Evolutionary conservation across 2,329 filamentous ascomycete species (phyloP).

Genomic region (Pseudogymnoascus sp.): DNA sequence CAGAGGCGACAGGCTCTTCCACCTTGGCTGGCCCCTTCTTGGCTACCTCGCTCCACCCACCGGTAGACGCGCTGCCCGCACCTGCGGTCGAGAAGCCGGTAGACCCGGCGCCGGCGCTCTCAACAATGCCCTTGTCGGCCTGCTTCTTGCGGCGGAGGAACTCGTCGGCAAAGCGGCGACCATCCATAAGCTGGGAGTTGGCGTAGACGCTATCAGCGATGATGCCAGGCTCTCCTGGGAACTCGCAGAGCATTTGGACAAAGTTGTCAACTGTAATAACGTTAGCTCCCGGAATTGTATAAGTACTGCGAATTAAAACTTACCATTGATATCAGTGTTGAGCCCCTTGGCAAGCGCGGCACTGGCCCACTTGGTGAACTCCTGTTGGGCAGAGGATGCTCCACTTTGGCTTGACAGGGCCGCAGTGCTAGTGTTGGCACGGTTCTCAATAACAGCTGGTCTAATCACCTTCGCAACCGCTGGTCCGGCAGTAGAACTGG

Average conservation of each 20-base stretch:
- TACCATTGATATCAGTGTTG: conserved; percentile 60
- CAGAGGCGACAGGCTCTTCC: conserved; percentile 41
- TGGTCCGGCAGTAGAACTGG: conserved; percentile 26
- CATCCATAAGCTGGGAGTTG: conserved; percentile 82
- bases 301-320: conserved; percentile 23
- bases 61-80: conserved; percentile 40
- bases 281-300: background rate
- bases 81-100: conserved; percentile 35
- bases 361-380: conserved; percentile 90
- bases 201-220: conserved; percentile 87
- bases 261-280: conserved; percentile 55
- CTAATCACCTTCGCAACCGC: conserved; percentile 46
- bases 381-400: conserved; percentile 60
- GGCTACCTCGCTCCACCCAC: conserved; percentile 93
- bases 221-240: conserved; percentile 70
- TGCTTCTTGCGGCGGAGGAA: conserved; percentile 89
- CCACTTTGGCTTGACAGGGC: conserved; percentile 32
- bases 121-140: conserved; percentile 83
- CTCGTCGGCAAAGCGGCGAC: conserved; percentile 86
- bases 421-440: conserved; percentile 39
- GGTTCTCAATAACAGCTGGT: conserved; percentile 30
- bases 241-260: conserved; percentile 63
- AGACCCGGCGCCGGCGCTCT: conserved; percentile 50
- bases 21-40: conserved; percentile 67
- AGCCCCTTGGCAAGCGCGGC: conserved; percentile 69